Conservation (phyloP, 129 eudicot species). For the Ambrosia trifida region DNA sequence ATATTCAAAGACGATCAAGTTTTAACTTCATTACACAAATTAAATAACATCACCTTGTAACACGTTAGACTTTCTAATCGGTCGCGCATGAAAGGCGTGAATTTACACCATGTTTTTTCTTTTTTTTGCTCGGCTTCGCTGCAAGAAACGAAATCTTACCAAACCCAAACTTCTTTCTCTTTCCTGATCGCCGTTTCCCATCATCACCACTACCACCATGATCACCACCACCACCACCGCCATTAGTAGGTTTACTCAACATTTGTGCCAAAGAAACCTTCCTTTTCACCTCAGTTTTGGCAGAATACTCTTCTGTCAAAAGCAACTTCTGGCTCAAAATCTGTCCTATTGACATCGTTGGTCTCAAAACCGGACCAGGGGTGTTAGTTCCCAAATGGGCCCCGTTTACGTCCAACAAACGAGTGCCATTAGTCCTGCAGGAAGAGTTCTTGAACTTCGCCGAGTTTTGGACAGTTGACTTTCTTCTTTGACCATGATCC, state of each 20-base stretch:
- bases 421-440: constrained; percentile 38
- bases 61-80: constrained; percentile 21
- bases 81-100: constrained; percentile 28
- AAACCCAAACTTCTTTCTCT: constrained; percentile 83
- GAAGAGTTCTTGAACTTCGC: constrained; percentile 75
- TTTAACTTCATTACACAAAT: constrained; percentile 8
- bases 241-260: constrained; percentile 52
- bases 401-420: constrained; percentile 59
- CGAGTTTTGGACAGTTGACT: constrained; percentile 52
- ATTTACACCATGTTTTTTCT: constrained; percentile 52
- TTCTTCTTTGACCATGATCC: constrained; percentile 69
- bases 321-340: constrained; percentile 87
- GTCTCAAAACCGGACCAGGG: constrained; percentile 55
- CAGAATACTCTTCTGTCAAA: constrained; percentile 60
- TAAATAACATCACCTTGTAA: constrained; percentile 4
- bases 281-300: constrained; percentile 35
- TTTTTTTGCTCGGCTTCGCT: constrained; percentile 66
- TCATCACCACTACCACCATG: constrained; percentile 23
- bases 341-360: constrained; percentile 85
- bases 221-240: constrained; percentile 21
- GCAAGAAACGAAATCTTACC: constrained; percentile 55
- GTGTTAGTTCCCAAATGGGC: constrained; percentile 42
- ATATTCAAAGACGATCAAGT: neutral
- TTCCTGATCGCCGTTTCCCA: constrained; percentile 51
- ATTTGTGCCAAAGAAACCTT: constrained; percentile 86